Base-by-base conservation (phyloP, 805 yeast species). In the Aciculoconidium aculeatum region DNA sequence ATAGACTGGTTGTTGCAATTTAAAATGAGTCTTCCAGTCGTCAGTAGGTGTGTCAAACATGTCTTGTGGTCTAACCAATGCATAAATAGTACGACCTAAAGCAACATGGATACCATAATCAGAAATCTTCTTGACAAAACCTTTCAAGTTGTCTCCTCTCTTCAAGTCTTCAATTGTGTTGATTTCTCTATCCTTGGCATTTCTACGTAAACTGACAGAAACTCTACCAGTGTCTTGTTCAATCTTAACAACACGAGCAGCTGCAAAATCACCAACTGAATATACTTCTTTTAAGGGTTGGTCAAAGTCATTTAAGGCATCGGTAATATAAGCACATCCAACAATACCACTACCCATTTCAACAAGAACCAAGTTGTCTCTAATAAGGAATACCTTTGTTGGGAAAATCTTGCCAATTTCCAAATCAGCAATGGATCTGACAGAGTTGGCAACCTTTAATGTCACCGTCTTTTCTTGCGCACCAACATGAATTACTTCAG, bases 1-100 rank as follows among this genome's bases (percentile, higher is more conserved):
- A 27, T 65, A 48, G 7, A 90, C 86, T 9, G 71, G 61, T 58
- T 88, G 94, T 53, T 81, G 76, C 15, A 75, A 68, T 39, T 69
- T 68, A 69, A 70, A 85, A 39, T 67, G 72, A 39, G 76, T 77
- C 63, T 84, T 84, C 97, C 97, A 90, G 35, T 90, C 94, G 45
- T 80, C 81, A 49, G 86, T 60, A 45, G 62, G 84, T 1, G 80
- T 66, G 45, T 90, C 97, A 7, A 94, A 83, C 16, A 90, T 62
- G 50, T 88, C 88, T 23, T 80, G 57, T 28, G 86, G 77, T 47
- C 85, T 79, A 15, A 85, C 92, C 46, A 90, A 75, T 2, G 88
- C 96, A 42, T 73, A 74, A 15, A 83, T 63, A 1, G 67, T 61
- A 39, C 82, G 70, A 23, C 92, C 86, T 40, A 90, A 60, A 12